Conservation (phyloP, 2,329 filamentous ascomycete species). For the Beauveria brongniartii region DNA sequence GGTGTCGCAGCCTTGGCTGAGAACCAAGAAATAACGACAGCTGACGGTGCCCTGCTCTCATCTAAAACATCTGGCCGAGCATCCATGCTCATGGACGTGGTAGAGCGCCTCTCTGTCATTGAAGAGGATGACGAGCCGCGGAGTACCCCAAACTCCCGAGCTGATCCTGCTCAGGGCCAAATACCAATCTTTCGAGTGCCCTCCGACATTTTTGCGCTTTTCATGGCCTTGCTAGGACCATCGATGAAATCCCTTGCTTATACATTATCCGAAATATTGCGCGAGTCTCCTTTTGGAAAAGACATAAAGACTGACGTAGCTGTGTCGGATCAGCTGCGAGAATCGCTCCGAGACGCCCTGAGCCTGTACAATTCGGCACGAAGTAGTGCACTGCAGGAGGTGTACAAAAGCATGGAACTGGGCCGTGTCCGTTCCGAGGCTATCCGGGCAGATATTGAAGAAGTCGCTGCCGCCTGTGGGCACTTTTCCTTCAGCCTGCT, state of each 20-base stretch:
- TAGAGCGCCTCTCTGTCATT: conserved; percentile 50
- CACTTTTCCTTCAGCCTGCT: conserved; percentile 91
- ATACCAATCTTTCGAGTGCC: conserved; percentile 47
- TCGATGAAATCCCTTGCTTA: conserved; percentile 95
- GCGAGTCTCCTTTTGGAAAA: conserved; percentile 73
- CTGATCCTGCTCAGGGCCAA: conserved; percentile 22
- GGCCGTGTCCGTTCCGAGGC: conserved; percentile 60
- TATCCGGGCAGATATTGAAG: conserved; percentile 87
- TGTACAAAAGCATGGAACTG: conserved; percentile 75
- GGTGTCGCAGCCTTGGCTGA: conserved; percentile 20
- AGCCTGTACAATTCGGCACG: conserved; percentile 70
- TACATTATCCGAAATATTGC: conserved; percentile 80
- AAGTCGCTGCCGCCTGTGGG: conserved; percentile 94
- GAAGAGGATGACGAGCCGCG: conserved; percentile 47
- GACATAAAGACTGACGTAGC: conserved; percentile 60
- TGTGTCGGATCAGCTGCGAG: conserved; percentile 71
- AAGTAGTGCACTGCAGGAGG: conserved; percentile 63
- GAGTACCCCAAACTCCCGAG: conserved; percentile 22
- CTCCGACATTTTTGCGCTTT: conserved; percentile 82
- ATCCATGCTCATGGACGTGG: conserved; percentile 29
- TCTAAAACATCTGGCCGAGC: conserved; percentile 21
- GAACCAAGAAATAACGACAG: conserved; percentile 15
- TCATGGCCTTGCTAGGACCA: conserved; percentile 81
- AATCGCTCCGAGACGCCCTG: conserved; percentile 74
- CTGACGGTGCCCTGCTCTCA: conserved; percentile 17